Base-by-base conservation (phyloP, 768 basidiomycete species). In the Dioszegia aurantiaca region DNA sequence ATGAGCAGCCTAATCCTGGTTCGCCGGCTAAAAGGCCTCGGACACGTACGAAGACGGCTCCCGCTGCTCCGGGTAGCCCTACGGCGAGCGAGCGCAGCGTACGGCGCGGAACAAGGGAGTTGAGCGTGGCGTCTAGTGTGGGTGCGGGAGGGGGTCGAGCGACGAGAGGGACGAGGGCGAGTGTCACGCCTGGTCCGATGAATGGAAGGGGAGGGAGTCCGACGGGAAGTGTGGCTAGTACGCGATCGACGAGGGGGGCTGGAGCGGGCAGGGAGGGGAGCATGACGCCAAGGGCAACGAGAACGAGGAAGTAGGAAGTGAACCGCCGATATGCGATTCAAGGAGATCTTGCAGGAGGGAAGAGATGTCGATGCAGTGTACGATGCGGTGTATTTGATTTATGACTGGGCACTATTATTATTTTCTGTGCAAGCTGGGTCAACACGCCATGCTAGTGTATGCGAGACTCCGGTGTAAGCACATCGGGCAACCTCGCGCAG, bases 141-240 rank as follows among this genome's bases (percentile, higher is more conserved):
- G 44, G 46, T 19, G 62, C n/a, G n/a, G n/a, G n/a, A n/a, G n/a
- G n/a, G n/a, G n/a, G n/a, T n/a, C n/a, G 64, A 33, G 27, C 46
- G 27, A 60, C 60, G 51, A 45, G 52, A 39, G 47, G 59, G 45
- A 53, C 56, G 24, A 67, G 62, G 37, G 24, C 31, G 16, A 51
- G 40, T 12, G 27, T 30, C 4, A 48, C 51, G 11, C 56, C 52
- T 23, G 31, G 43, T 14, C 54, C 58, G n/a, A n/a, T n/a, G n/a
- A n/a, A n/a, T n/a, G 39, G 46, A 24, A 61, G 64, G 31, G 42
- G 54, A n/a, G 66, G 63, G 3, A 62, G 60, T 60, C 66, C 66
- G 43, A 68, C 66, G 27, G 62, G 62, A 17, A 64, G 63, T 56
- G 43, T 65, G 17, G 63, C 27, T 11, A 53, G 51, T 53, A 53